Evolutionary conservation across 2,329 filamentous ascomycete species (phyloP).

Genomic region (Bipolaris victoriae): DNA sequence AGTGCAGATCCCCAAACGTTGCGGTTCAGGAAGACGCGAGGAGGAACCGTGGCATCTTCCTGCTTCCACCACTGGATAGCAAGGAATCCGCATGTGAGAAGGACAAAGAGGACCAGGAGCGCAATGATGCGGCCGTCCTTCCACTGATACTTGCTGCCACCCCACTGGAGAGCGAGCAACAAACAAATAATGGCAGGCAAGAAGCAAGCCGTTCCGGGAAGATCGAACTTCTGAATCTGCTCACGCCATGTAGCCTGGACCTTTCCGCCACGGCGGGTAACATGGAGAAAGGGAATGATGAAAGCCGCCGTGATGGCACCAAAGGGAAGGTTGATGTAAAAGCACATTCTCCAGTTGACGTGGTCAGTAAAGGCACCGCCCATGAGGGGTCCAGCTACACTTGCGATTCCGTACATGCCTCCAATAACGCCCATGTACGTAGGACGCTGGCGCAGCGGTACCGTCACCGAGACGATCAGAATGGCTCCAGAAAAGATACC

Average conservation of each 20-base stretch:
- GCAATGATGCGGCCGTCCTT: conserved; percentile 54
- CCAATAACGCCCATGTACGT: conserved; percentile 58
- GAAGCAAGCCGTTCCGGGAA: conserved; percentile 53
- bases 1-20: conserved; percentile 52
- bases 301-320: conserved; percentile 53
- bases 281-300: conserved; percentile 50
- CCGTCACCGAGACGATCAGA: conserved; percentile 54
- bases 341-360: conserved; percentile 56
- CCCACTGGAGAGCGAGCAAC: conserved; percentile 59
- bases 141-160: conserved; percentile 57
- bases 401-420: conserved; percentile 57
- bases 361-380: conserved; percentile 56
- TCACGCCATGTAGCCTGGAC: conserved; percentile 43
- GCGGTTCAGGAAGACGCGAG: conserved; percentile 54
- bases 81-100: conserved; percentile 53
- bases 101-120: conserved; percentile 53
- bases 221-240: conserved; percentile 55
- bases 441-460: conserved; percentile 55
- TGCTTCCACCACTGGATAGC: conserved; percentile 53
- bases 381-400: conserved; percentile 57
- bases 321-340: conserved; percentile 58
- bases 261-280: conserved; percentile 44
- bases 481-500: conserved; percentile 59
- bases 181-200: conserved; percentile 57
- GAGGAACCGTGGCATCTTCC: conserved; percentile 55